A percentile compares a stretch with the other conserved stretches of the same genome.
Conservation (phyloP, 257 asterid genomes). For the Ballota nigra region DNA sequence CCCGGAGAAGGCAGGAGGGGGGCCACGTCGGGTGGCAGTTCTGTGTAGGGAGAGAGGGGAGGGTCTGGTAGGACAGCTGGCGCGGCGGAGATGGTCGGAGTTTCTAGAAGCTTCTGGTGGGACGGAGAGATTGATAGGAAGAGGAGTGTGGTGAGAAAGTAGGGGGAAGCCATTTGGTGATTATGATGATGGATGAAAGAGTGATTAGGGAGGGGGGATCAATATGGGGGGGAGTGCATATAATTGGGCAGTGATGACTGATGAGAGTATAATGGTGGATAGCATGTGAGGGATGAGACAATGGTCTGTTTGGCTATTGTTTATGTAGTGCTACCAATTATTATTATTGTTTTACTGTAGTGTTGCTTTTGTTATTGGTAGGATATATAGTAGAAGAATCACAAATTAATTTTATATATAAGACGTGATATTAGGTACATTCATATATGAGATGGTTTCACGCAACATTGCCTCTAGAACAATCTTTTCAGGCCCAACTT, state of each 20-base stretch:
- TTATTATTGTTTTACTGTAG: not conserved
- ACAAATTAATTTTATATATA: too few species aligned
- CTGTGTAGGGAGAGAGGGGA: constrained; percentile 37
- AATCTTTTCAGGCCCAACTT: too few species aligned
- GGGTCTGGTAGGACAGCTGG: constrained; percentile 45
- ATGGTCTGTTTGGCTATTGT: constrained; percentile 24
- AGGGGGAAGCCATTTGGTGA: not conserved
- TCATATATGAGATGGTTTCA: too few species aligned
- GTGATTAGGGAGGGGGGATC: constrained; percentile 8
- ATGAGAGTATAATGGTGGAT: constrained; percentile 34
- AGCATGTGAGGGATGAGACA: constrained; percentile 33
- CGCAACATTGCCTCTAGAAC: too few species aligned
- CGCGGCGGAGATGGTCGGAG: constrained; percentile 31
- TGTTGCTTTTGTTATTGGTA: not conserved
- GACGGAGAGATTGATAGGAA: constrained; percentile 26
- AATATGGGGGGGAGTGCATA: constrained; percentile 39
- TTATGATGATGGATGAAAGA: constrained; percentile 24
- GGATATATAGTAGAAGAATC: not conserved
- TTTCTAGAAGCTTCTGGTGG: constrained; percentile 3
- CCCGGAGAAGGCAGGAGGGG: constrained; percentile 70
- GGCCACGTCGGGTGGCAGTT: constrained; percentile 57
- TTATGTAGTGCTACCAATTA: not conserved
- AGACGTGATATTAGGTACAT: too few species aligned
- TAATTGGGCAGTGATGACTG: constrained; percentile 38
- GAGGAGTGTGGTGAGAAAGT: constrained; percentile 25